These are phyloP conservation scores for Zymoseptoria crescenta DNA, from an alignment of 2,329 filamentous ascomycete genomes.

Conservation along the genomic window DNA sequence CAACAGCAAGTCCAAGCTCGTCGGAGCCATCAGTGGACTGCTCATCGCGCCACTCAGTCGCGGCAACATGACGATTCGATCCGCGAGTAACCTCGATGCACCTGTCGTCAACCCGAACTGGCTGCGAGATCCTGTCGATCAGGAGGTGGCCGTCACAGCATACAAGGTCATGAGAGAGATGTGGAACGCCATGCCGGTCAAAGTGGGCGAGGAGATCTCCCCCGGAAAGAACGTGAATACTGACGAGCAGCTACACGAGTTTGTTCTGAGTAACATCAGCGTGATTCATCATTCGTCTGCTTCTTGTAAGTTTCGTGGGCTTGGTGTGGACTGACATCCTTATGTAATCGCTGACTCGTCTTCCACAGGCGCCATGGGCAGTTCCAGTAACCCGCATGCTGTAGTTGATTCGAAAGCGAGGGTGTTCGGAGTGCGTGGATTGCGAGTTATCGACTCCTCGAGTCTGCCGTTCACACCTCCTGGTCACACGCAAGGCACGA, in stretches of 20 bases:
- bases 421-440: constrained; percentile 31
- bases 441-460: constrained; percentile 34
- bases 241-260: constrained; percentile 38
- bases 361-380: constrained; percentile 17
- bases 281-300: constrained; percentile 13
- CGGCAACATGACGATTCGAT: constrained; percentile 30
- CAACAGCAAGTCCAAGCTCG: constrained; percentile 25
- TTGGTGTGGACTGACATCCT: neutral
- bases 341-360: neutral
- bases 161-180: constrained; percentile 27
- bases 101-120: constrained; percentile 34
- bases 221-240: constrained; percentile 34
- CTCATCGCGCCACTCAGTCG: constrained; percentile 30
- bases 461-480: constrained; percentile 30
- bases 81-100: constrained; percentile 18
- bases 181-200: constrained; percentile 21
- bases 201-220: constrained; percentile 31
- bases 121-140: constrained; percentile 29
- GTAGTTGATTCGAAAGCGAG: constrained; percentile 32
- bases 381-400: constrained; percentile 25
- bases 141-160: constrained; percentile 27
- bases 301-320: constrained; percentile 1
- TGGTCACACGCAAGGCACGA: constrained; percentile 27
- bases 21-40: constrained; percentile 27
- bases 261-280: constrained; percentile 17